A percentile compares a stretch with the other conserved stretches of the same genome.
These are phyloP conservation scores for Lablab purpureus DNA, from an alignment of 306 rosid species.

Conservation along the genomic window DNA sequence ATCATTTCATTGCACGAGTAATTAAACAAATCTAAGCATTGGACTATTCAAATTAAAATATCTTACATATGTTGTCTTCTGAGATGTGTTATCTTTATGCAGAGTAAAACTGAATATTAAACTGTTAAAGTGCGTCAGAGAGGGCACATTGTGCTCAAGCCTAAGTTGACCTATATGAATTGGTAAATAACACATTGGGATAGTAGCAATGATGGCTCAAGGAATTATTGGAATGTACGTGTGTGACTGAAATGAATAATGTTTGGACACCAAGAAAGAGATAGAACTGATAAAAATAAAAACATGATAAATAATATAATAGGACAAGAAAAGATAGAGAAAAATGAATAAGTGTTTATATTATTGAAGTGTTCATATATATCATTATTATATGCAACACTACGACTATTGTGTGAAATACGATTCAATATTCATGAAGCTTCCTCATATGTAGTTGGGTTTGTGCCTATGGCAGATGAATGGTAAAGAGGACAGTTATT, in stretches of 20 bases:
- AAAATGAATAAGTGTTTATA: no score
- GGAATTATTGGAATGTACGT: slow-evolving; percentile 7
- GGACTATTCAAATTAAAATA: slow-evolving; percentile 14
- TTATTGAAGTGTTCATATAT: no score
- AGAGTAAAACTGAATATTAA: slow-evolving; percentile 33
- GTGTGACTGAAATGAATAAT: not conserved
- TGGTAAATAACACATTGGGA: slow-evolving; percentile 8
- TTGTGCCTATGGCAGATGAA: no score
- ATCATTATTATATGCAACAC: no score
- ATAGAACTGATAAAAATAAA: not conserved
- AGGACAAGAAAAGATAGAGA: no score
- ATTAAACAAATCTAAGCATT: slow-evolving; percentile 23
- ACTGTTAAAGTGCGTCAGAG: slow-evolving; percentile 24
- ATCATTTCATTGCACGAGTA: slow-evolving; percentile 36
- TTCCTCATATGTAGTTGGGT: no score
- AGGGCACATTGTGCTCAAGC: slow-evolving; percentile 25
- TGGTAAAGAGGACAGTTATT: no score
- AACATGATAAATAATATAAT: no score
- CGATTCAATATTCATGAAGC: no score
- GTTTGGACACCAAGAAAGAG: not conserved
- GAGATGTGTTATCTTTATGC: slow-evolving; percentile 20
- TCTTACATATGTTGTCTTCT: slow-evolving; percentile 8
- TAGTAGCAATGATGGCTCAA: slow-evolving; percentile 19
- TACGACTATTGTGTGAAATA: no score
- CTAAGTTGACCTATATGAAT: slow-evolving; percentile 34